phyloP scores from a whole-genome alignment of 768 basidiomycete species.

The Podaxis sp. region DNA sequence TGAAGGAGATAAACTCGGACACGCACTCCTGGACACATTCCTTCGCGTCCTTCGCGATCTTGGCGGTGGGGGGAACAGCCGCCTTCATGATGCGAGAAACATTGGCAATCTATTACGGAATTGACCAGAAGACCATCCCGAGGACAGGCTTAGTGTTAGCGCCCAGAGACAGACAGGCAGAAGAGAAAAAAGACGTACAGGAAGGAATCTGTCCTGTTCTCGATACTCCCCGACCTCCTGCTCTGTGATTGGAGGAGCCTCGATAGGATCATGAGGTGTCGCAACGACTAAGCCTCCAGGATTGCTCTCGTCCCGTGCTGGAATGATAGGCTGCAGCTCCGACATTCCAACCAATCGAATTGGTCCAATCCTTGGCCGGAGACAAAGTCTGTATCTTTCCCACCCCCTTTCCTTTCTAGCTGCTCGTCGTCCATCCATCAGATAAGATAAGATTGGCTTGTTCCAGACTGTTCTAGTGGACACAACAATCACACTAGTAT shows the following conservation, averaged over 20 bases:
- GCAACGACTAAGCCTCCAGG: slow-evolving; percentile 31
- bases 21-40: slow-evolving; percentile 99
- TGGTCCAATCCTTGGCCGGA: slow-evolving; percentile 9
- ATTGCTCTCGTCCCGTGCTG: slow-evolving; percentile 34
- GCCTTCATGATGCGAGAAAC: slow-evolving; percentile 98
- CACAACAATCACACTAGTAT: too few relatives aligned
- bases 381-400: background rate
- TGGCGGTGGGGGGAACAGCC: slow-evolving; percentile 84
- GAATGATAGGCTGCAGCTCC: slow-evolving; percentile 42
- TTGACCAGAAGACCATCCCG: background rate
- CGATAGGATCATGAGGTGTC: slow-evolving; percentile 42
- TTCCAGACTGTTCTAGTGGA: background rate
- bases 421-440: background rate
- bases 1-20: slow-evolving; percentile 97
- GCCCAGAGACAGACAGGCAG: background rate
- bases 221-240: slow-evolving; percentile 92
- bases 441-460: slow-evolving; percentile 8
- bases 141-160: background rate
- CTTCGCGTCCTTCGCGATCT: slow-evolving; percentile 97
- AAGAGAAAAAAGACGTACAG: slow-evolving; percentile 48
- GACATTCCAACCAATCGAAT: slow-evolving; percentile 20
- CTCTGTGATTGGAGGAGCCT: slow-evolving; percentile 79
- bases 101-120: slow-evolving; percentile 77
- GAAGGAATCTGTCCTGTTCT: slow-evolving; percentile 94
- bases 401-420: slow-evolving; percentile 1